phyloP scores from a whole-genome alignment of 345 rosid genomes.

The Clarkia xantiana region DNA sequence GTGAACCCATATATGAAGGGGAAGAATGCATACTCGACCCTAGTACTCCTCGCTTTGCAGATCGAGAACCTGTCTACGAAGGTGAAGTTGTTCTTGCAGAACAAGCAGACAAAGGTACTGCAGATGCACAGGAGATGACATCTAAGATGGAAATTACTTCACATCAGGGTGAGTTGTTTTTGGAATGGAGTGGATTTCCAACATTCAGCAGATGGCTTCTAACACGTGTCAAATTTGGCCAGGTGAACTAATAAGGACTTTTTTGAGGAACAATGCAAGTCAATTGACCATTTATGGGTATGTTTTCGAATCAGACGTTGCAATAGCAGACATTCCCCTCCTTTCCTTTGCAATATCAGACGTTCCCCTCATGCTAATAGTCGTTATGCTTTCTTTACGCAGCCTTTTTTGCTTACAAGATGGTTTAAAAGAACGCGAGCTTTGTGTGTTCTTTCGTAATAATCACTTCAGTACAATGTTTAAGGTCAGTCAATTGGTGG shows the following conservation, averaged over 20 bases:
- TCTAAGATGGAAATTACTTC: constrained; percentile 48
- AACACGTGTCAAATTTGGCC: constrained; percentile 14
- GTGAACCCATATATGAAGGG: constrained; percentile 95
- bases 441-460: constrained; percentile 93
- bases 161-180: constrained; percentile 42
- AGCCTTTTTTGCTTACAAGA: constrained; percentile 87
- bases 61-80: constrained; percentile 85
- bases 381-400: constrained; percentile 15
- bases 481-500: constrained; percentile 50
- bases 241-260: constrained; percentile 74
- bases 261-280: constrained; percentile 72
- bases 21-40: constrained; percentile 81
- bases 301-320: constrained; percentile 8
- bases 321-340: neutral
- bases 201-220: neutral
- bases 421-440: constrained; percentile 86
- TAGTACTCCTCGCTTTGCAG: constrained; percentile 34
- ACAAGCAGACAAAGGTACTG: constrained; percentile 40
- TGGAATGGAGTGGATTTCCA: neutral
- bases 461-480: constrained; percentile 99
- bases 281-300: constrained; percentile 88
- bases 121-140: constrained; percentile 22
- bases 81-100: constrained; percentile 89
- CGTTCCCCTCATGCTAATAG: neutral
- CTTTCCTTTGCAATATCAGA: neutral